Evolutionary conservation across 805 yeast genomes (phyloP), one percentile per base, ranked within the genome.

Genomic region (Cyberlindnera euphorbiae): DNA sequence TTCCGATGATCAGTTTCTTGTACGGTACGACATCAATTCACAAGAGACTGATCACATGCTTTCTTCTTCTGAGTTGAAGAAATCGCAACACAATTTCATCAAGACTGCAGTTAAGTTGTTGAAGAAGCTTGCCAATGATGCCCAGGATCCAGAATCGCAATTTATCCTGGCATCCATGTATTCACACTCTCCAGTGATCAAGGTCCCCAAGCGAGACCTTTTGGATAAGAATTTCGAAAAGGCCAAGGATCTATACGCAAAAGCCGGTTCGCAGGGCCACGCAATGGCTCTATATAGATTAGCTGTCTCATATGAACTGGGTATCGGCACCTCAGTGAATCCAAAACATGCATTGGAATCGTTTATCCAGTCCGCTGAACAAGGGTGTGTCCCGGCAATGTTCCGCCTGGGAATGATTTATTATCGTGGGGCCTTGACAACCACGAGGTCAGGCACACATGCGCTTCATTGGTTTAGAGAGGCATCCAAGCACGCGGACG

Each of bases 231-330:
- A 81, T 59, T 77, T 75, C 47, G 66, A 56, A 27, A 72, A 72
- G 47, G 88, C 89, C 3, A 77, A 74, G 48, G 76, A 74, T 41
- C 63, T 68, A 33, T 83, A 82, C 55, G 47, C 59, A 21, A 73
- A 71, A 40, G 81, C 87, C 1, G 82, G 86, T 6, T 62, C 63
- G 31, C 67, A 67, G 28, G 69, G 73, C 15, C 79, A 79, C 49
- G 66, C 77, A 0, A 73, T 73, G 36, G 81, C 84, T 8, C 69
- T 79, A 39, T 83, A 79, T 59, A 62, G 90, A 32, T 71, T 78
- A 1, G 93, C 82, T 1, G 82, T 82, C 22, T 76, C 86, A 50
- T 69, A 70, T 49, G 93, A 84, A 54, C 64, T 80, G 53, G 81
- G 85, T 13, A 67, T 73, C 40, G 82, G 82, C 2, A 62, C 71